These are phyloP conservation scores for Pistacia integerrima DNA, from an alignment of 345 rosid genomes.

Conservation along the genomic window DNA sequence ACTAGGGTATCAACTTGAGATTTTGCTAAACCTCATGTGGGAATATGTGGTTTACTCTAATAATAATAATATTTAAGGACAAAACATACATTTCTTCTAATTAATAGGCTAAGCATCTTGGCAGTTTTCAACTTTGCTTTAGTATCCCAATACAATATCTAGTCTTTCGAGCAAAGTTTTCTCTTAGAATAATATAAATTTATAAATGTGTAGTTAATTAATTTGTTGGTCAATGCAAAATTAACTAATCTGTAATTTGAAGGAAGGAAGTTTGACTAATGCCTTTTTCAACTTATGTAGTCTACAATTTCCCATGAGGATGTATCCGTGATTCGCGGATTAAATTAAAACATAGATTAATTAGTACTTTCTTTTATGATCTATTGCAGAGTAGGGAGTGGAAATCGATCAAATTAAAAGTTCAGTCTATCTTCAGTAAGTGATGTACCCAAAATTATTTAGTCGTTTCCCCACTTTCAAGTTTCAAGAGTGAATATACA, in stretches of 20 bases:
- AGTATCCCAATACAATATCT: conserved; percentile 11
- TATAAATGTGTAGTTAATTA: not conserved
- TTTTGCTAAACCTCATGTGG: no score
- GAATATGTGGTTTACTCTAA: no score
- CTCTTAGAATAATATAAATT: not conserved
- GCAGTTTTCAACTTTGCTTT: not conserved
- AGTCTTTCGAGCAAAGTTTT: not conserved
- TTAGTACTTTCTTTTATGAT: not conserved
- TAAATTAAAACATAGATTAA: not conserved
- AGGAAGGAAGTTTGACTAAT: not conserved
- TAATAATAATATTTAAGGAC: conserved; percentile 8
- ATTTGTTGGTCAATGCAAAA: conserved; percentile 9
- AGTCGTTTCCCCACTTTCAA: no score
- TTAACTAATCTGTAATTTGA: not conserved
- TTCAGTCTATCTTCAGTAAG: no score
- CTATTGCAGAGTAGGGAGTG: not conserved
- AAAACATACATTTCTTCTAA: not conserved
- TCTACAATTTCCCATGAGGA: conserved; percentile 18
- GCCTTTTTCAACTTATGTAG: not conserved
- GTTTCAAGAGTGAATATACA: no score
- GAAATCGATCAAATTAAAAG: not conserved
- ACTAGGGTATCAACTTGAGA: no score
- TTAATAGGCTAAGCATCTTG: not conserved
- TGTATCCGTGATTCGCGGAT: conserved; percentile 9
- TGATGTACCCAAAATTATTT: no score